Evolutionary conservation across 2,329 filamentous ascomycete genomes (phyloP).

Genomic region (Bipolaris zeicola): DNA sequence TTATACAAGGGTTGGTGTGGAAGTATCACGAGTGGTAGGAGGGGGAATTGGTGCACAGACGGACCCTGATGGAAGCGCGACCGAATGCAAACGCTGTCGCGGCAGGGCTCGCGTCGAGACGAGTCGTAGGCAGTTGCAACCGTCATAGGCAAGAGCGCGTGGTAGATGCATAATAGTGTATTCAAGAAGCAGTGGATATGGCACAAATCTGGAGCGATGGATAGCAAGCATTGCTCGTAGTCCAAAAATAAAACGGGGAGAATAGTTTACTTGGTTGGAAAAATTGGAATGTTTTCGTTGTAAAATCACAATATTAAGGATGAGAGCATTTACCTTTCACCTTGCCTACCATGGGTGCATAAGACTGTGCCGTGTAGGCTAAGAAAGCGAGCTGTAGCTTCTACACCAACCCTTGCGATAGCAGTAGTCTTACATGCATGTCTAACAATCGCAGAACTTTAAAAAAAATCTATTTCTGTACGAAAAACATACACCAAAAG

Average conservation of each 20-base stretch:
- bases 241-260: slow-evolving; percentile 10
- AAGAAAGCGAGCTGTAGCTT: no score
- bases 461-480: no score
- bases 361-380: no score
- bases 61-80: slow-evolving; percentile 17
- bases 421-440: no score
- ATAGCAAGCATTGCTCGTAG: slow-evolving; percentile 5
- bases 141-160: slow-evolving; percentile 18
- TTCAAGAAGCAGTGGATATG: slow-evolving; percentile 15
- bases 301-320: neutral
- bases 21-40: slow-evolving; percentile 7
- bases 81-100: slow-evolving; percentile 27
- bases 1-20: slow-evolving; percentile 20
- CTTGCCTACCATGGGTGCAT: neutral
- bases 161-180: neutral
- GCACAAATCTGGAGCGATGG: neutral
- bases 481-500: no score
- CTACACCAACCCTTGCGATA: no score
- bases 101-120: slow-evolving; percentile 30
- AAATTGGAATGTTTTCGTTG: no score
- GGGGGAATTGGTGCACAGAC: slow-evolving; percentile 28
- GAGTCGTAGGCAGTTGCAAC: slow-evolving; percentile 16
- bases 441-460: no score
- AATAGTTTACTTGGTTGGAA: slow-evolving; percentile 1
- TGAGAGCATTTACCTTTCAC: neutral